Evolutionary conservation across 108 stramenopile genomes (phyloP).

Genomic region (Cyclotella atomus): DNA sequence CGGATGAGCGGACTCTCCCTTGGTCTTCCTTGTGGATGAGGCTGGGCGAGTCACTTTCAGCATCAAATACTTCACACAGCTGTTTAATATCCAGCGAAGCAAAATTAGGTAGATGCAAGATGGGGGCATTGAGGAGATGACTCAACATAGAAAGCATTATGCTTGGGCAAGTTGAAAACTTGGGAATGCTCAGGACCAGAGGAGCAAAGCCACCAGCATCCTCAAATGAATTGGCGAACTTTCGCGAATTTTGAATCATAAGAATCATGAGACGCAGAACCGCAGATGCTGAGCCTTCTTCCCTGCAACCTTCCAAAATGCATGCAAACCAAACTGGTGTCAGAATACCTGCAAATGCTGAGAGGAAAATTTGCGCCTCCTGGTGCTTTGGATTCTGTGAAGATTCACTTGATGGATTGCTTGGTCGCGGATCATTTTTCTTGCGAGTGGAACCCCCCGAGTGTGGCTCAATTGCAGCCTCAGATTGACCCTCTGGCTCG

Average conservation of each 20-base stretch:
- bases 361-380: slow-evolving; percentile 86
- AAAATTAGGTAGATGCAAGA: slow-evolving; percentile 80
- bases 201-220: slow-evolving; percentile 87
- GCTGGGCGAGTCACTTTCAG: slow-evolving; percentile 61
- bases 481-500: slow-evolving; percentile 52
- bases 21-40: slow-evolving; percentile 40
- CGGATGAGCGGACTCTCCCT: slow-evolving; percentile 41
- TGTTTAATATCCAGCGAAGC: slow-evolving; percentile 72
- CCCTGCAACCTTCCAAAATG: slow-evolving; percentile 86
- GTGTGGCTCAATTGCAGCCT: slow-evolving; percentile 61
- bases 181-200: slow-evolving; percentile 83
- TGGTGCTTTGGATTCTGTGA: slow-evolving; percentile 75
- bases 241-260: slow-evolving; percentile 83
- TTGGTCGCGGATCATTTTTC: slow-evolving; percentile 23
- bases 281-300: slow-evolving; percentile 85
- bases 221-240: slow-evolving; percentile 74
- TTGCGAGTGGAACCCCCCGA: slow-evolving; percentile 75
- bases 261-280: slow-evolving; percentile 87
- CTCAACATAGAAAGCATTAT: slow-evolving; percentile 83
- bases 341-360: slow-evolving; percentile 84
- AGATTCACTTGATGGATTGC: slow-evolving; percentile 39
- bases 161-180: slow-evolving; percentile 84
- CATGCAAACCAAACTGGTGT: slow-evolving; percentile 93
- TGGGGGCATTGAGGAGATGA: slow-evolving; percentile 79
- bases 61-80: slow-evolving; percentile 82